phyloP scores from a whole-genome alignment of 441 rosid species.

The Adansonia rubrostipa region DNA sequence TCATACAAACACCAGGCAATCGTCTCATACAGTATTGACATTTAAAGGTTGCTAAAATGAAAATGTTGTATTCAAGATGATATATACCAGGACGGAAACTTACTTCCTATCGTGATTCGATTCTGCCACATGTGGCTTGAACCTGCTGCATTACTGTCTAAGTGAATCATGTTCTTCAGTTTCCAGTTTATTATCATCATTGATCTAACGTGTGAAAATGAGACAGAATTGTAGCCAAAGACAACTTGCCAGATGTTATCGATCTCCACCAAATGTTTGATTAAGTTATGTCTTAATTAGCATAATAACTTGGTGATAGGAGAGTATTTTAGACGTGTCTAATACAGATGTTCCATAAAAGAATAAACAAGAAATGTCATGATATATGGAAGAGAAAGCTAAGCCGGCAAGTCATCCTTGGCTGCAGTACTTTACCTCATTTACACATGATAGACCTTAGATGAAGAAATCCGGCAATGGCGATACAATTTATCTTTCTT shows the following conservation, averaged over 20 bases:
- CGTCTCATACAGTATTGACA: background rate
- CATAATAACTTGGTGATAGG: background rate
- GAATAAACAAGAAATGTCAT: background rate
- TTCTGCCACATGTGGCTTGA: background rate
- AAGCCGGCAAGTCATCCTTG: slow-evolving; percentile 59
- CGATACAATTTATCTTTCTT: background rate
- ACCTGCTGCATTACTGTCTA: background rate
- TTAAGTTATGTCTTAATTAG: background rate
- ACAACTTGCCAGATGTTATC: slow-evolving; percentile 41
- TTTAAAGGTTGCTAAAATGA: background rate
- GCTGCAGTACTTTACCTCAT: slow-evolving; percentile 43
- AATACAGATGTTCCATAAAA: background rate
- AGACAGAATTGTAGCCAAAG: slow-evolving; percentile 45
- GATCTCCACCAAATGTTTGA: background rate
- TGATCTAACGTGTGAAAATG: slow-evolving; percentile 44
- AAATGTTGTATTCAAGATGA: background rate
- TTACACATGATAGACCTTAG: slow-evolving; percentile 40
- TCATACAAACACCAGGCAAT: background rate
- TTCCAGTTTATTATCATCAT: slow-evolving; percentile 26
- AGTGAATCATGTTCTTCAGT: slow-evolving; percentile 11
- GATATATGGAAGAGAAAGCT: background rate
- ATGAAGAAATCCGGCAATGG: slow-evolving; percentile 21
- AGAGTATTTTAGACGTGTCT: no score
- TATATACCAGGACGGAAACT: background rate
- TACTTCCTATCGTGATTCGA: background rate